These are phyloP conservation scores for Hyphopichia buzzinii DNA, from an alignment of 1,139 yeast genomes.

Conservation along the genomic window DNA sequence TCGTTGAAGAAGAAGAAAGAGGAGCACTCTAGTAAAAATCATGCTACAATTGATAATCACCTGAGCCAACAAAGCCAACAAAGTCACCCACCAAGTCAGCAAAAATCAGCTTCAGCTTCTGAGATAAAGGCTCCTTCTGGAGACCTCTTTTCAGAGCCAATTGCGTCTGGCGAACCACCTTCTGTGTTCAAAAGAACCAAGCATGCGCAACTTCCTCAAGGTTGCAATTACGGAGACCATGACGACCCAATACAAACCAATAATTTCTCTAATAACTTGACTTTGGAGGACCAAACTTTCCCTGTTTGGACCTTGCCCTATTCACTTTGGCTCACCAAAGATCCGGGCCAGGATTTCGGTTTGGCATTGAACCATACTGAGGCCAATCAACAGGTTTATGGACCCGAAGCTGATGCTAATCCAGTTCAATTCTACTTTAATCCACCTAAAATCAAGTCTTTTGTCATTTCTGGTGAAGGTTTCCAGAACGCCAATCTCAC, in stretches of 20 bases:
- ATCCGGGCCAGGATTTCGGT: constrained; percentile 38
- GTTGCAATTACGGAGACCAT: constrained; percentile 20
- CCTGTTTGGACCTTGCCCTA: constrained; percentile 51
- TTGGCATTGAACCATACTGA: constrained; percentile 47
- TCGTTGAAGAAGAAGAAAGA: constrained; percentile 8
- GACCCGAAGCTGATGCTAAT: constrained; percentile 38
- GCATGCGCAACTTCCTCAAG: constrained; percentile 33
- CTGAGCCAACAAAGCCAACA: too few species aligned
- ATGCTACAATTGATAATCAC: too few species aligned
- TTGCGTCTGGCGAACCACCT: constrained; percentile 28
- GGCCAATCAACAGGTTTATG: constrained; percentile 39
- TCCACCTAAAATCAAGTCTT: constrained; percentile 46
- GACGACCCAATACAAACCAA: constrained; percentile 43
- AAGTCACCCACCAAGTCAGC: background rate
- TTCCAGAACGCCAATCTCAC: constrained; percentile 21
- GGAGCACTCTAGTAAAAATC: background rate
- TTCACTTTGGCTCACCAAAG: constrained; percentile 44
- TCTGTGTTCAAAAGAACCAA: constrained; percentile 17
- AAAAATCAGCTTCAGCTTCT: background rate
- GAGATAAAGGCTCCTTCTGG: background rate
- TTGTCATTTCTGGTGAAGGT: constrained; percentile 35
- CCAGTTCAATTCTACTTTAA: constrained; percentile 46
- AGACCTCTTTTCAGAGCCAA: constrained; percentile 22
- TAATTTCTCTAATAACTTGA: constrained; percentile 42
- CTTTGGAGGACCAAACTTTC: constrained; percentile 44